Conservation (phyloP, 176 grass and related monocot genomes). For the Eremochloa ophiuroides region DNA sequence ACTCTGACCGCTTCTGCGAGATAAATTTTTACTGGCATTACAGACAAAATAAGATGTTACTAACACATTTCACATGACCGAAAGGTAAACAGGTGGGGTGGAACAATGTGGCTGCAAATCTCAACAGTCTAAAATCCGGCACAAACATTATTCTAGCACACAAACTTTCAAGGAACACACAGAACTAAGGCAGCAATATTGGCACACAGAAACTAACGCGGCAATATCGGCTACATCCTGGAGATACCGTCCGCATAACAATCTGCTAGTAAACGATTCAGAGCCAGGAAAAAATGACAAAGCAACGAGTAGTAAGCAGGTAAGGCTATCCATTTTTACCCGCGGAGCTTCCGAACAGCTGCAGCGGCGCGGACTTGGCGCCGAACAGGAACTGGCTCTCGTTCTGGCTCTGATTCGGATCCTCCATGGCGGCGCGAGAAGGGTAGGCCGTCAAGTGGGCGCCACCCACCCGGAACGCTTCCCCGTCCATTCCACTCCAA, state of each 20-base stretch:
- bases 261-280: not conserved
- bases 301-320: not conserved
- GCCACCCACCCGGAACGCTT: not conserved
- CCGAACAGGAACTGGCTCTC: constrained; percentile 3
- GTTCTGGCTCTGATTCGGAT: not conserved
- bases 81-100: not conserved
- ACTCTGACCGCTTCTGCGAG: too few relatives aligned
- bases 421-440: not conserved
- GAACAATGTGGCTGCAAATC: not conserved
- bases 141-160: not conserved
- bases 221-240: too few relatives aligned
- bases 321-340: not conserved
- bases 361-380: constrained; percentile 11
- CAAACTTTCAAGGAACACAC: not conserved
- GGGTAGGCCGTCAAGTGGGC: not conserved
- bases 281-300: not conserved
- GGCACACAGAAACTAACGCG: too few relatives aligned
- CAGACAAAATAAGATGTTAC: too few relatives aligned
- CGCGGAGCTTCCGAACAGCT: constrained; percentile 7
- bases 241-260: too few relatives aligned
- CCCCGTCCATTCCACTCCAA: constrained; percentile 40
- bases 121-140: too few relatives aligned
- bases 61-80: not conserved
- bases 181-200: not conserved
- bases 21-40: not conserved